These are phyloP conservation scores for Cyclotella distinguenda DNA, from an alignment of 108 stramenopile genomes.

Conservation along the genomic window DNA sequence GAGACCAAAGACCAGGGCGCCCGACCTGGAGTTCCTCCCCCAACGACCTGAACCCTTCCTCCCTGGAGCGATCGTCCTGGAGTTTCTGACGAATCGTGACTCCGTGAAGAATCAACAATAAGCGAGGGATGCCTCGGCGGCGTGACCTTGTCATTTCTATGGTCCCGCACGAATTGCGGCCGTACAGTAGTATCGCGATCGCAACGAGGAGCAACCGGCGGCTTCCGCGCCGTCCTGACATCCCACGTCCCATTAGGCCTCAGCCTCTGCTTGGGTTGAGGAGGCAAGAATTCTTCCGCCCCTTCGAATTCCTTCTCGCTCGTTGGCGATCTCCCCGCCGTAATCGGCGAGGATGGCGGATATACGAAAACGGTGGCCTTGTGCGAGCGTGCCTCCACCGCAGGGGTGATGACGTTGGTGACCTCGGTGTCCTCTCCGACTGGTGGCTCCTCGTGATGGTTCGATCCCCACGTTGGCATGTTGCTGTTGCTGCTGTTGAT, in stretches of 20 bases:
- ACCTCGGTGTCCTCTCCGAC: neutral
- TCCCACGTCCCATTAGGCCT: neutral
- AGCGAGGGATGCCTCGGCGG: conserved; percentile 3
- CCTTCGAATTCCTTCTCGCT: neutral
- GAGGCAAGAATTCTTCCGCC: conserved; percentile 11
- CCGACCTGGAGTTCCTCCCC: neutral
- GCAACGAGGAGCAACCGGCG: neutral
- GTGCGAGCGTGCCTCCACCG: neutral
- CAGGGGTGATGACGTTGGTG: conserved; percentile 6
- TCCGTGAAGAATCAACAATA: conserved; percentile 7
- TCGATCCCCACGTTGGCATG: neutral
- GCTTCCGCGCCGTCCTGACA: conserved; percentile 1
- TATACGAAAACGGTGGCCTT: neutral
- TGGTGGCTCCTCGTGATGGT: neutral
- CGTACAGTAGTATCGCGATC: neutral
- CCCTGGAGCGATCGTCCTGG: neutral
- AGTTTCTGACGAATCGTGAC: conserved; percentile 3
- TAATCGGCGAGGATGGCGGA: conserved; percentile 15
- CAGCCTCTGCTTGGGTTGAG: neutral
- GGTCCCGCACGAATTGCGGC: conserved; percentile 10
- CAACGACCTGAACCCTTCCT: conserved; percentile 14
- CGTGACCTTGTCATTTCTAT: neutral
- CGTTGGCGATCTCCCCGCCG: neutral
- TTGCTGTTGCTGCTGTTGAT: neutral
- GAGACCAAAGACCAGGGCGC: conserved; percentile 5